These are phyloP conservation scores for Tylopilus plumbeoviolaceoides DNA, from an alignment of 768 basidiomycete species.

Conservation along the genomic window DNA sequence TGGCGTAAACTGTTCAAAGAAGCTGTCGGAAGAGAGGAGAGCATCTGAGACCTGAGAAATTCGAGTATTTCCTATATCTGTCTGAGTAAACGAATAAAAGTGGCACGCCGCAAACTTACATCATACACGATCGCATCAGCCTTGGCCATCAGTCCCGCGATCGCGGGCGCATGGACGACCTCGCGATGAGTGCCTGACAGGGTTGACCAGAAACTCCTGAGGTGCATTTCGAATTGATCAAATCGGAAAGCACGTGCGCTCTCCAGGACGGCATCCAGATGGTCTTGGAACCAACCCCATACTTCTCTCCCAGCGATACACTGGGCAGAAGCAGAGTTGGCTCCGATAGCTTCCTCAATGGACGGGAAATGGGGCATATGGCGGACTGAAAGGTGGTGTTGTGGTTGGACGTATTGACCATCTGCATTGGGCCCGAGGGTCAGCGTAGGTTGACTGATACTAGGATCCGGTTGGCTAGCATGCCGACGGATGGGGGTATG, in stretches of 20 bases:
- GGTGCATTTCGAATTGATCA: constrained; percentile 86
- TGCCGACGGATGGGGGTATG: constrained; percentile 79
- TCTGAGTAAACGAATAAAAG: constrained; percentile 14
- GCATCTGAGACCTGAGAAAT: constrained; percentile 77
- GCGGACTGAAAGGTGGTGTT: constrained; percentile 61
- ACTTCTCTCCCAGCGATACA: constrained; percentile 79
- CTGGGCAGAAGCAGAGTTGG: constrained; percentile 70
- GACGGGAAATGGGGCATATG: constrained; percentile 78
- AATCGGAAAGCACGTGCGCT: constrained; percentile 74
- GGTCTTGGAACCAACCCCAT: constrained; percentile 91
- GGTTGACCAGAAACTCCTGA: constrained; percentile 82
- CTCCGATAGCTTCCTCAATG: constrained; percentile 80
- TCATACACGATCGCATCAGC: constrained; percentile 90
- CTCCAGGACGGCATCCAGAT: constrained; percentile 79
- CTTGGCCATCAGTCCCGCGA: constrained; percentile 84
- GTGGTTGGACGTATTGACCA: constrained; percentile 44
- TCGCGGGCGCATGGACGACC: constrained; percentile 83
- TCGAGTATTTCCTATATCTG: constrained; percentile 76
- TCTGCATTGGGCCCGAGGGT: constrained; percentile 45
- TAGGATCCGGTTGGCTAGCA: constrained; percentile 50
- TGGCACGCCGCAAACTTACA: constrained; percentile 49
- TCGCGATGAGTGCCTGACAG: constrained; percentile 75
- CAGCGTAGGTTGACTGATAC: constrained; percentile 53
- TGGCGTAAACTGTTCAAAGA: constrained; percentile 71
- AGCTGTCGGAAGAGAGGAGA: constrained; percentile 65